These are phyloP conservation scores for Aspergillus funiculosus DNA, from an alignment of 495 filamentous ascomycete genomes.

Conservation along the genomic window DNA sequence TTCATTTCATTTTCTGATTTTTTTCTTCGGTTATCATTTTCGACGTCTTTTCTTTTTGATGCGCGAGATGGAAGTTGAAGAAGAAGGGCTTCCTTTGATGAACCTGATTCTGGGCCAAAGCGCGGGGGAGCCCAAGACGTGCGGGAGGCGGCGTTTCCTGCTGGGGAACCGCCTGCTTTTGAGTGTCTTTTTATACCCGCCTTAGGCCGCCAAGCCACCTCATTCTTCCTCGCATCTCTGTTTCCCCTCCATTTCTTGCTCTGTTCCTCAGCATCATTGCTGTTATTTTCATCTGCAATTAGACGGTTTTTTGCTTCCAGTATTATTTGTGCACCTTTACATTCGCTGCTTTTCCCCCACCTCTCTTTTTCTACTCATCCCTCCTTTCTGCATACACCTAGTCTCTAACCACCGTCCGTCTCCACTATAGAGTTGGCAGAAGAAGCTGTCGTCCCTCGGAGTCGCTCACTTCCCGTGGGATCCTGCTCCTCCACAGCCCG, in stretches of 20 bases:
- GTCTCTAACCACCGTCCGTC: too few relatives aligned
- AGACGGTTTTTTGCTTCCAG: too few relatives aligned
- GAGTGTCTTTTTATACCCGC: conserved; percentile 40
- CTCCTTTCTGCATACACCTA: conserved; percentile 4
- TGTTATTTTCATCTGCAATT: too few relatives aligned
- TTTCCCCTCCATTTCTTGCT: conserved; percentile 7
- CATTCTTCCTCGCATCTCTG: conserved; percentile 5
- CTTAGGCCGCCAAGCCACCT: conserved; percentile 32
- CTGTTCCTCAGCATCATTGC: conserved; percentile 3
- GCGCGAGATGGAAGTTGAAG: too few relatives aligned
- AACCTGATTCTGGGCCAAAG: conserved; percentile 22
- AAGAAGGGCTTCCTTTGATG: conserved; percentile 5
- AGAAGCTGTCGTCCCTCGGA: conserved; percentile 72
- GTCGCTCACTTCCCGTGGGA: conserved; percentile 96
- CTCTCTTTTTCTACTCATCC: conserved; percentile 6
- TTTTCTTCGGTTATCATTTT: conserved; percentile 18
- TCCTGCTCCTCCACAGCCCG: conserved; percentile 53
- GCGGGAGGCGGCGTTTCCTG: conserved; percentile 36
- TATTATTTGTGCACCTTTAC: too few relatives aligned
- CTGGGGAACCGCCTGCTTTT: conserved; percentile 37
- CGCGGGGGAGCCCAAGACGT: conserved; percentile 31
- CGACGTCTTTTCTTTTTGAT: conserved; percentile 8
- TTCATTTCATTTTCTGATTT: conserved; percentile 7
- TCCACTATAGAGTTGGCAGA: conserved; percentile 76
- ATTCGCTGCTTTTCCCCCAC: too few relatives aligned